Base-by-base conservation (phyloP, 768 basidiomycete genomes). In the Tulasnella sp. region DNA sequence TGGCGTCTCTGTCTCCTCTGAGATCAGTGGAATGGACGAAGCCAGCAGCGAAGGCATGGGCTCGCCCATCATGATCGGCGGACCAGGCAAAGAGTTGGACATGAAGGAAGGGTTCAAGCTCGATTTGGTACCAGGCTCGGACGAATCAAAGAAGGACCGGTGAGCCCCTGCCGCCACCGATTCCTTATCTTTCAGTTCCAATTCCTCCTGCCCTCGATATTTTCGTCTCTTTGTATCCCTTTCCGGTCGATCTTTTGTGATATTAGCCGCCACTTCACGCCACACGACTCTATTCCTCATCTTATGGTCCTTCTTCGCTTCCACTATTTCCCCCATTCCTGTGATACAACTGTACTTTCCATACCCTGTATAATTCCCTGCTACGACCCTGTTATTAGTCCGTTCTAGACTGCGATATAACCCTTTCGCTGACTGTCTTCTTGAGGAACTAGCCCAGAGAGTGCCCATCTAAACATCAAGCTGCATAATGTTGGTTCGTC, bases 91-190 rank as follows among this genome's bases (percentile, higher is more conserved):
- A 32, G 70, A 73, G n/a, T 32, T 70, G 55, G 70, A 77, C 35
- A 18, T 77, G 70, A 77, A 77, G 70, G 77, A 77, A 32, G 77
- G 77, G 35, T 77, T 77, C 32, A 70, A 73, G 55, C 69, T 77
- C 23, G 77, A 77, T 20, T 42, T 57, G 35, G 46, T 57, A 26
- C 55, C 75, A 20, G 37, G 23, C 18, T 7, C 69, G 16, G 67
- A 44, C 29, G 71, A 71, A 70, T 26, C 77, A n/a, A 70, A 72
- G 69, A 77, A 77, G 37, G 77, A 77, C 26, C 61, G 55, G 69
- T 77, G 70, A 77, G 42, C 26, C 44, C 46, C 15, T 29, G 23
- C 5, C 46, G 44, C 74, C 74, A 61, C 46, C 74, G n/a, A 20
- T n/a, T 74, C 73, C 37, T 75, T 44, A 5, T 29, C 46, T 39